phyloP scores from a whole-genome alignment of 2,329 filamentous ascomycete species.

The Paracoccidioides brasiliensis region DNA sequence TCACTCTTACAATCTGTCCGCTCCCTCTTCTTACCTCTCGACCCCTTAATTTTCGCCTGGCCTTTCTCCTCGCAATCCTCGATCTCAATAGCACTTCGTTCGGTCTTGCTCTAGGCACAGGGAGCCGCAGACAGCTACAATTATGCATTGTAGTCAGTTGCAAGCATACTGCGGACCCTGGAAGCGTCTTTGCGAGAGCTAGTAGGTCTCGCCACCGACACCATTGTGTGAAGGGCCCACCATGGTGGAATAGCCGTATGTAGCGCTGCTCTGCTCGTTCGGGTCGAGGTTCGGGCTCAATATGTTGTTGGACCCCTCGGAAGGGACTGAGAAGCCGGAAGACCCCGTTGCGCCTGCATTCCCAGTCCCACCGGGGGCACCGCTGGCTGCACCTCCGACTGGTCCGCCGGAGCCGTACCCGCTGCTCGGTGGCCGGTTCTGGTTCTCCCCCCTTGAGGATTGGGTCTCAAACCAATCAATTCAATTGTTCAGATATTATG shows the following conservation, averaged over 20 bases:
- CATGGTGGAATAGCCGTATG: constrained; percentile 36
- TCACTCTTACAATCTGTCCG: neutral
- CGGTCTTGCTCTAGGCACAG: constrained; percentile 10
- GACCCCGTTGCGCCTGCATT: constrained; percentile 21
- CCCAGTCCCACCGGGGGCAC: constrained; percentile 12
- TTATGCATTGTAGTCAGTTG: constrained; percentile 7
- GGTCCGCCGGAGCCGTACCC: constrained; percentile 30
- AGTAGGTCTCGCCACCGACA: constrained; percentile 34
- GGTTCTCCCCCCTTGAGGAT: constrained; percentile 57
- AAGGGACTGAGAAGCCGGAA: constrained; percentile 25
- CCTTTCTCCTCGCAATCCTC: neutral
- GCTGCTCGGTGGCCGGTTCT: constrained; percentile 43
- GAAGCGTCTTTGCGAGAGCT: constrained; percentile 13
- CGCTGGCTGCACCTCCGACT: constrained; percentile 16
- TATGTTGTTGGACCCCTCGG: constrained; percentile 33
- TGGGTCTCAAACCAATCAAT: constrained; percentile 56
- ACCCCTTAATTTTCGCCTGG: neutral
- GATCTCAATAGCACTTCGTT: neutral
- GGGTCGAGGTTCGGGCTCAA: constrained; percentile 32
- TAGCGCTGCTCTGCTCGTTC: constrained; percentile 31
- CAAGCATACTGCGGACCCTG: constrained; percentile 8
- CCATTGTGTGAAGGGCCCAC: constrained; percentile 36
- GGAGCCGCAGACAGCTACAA: constrained; percentile 10
- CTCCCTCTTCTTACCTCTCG: neutral
- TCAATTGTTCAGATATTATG: constrained; percentile 37